phyloP scores from a whole-genome alignment of 345 rosid genomes.

The Streptanthus diversifolius region DNA sequence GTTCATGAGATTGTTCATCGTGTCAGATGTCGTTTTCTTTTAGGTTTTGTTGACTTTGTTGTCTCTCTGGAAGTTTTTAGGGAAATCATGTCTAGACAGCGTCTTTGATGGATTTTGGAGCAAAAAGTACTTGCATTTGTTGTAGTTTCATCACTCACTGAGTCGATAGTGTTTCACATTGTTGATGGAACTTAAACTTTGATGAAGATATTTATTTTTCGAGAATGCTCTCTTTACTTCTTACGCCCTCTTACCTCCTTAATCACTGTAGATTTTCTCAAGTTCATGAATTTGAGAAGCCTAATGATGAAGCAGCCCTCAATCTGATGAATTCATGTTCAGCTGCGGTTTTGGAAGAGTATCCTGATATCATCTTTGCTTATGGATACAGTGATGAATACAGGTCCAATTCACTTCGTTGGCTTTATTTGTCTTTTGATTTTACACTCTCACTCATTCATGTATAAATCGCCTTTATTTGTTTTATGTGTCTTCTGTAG shows the following conservation, averaged over 20 bases:
- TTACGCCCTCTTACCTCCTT: not conserved
- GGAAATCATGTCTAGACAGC: not conserved
- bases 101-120: conserved; percentile 1
- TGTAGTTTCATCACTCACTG: not conserved
- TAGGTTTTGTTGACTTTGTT: not conserved
- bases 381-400: conserved; percentile 78
- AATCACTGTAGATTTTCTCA: conserved; percentile 50
- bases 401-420: conserved; percentile 40
- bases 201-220: not conserved
- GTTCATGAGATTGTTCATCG: not conserved
- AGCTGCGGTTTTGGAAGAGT: conserved; percentile 56
- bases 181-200: not conserved
- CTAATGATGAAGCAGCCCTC: conserved; percentile 61
- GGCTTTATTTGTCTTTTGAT: not conserved
- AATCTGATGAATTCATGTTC: conserved; percentile 75
- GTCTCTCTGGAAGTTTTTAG: not conserved
- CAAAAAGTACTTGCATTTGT: not conserved
- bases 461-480: not conserved
- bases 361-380: conserved; percentile 69
- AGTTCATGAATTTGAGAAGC: conserved; percentile 69
- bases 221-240: not conserved
- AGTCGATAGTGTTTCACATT: not conserved
- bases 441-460: not conserved
- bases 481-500: conserved; percentile 35
- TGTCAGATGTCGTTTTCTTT: not conserved